phyloP scores from a whole-genome alignment of 2,329 filamentous ascomycete species.

The Botrytis deweyae region DNA sequence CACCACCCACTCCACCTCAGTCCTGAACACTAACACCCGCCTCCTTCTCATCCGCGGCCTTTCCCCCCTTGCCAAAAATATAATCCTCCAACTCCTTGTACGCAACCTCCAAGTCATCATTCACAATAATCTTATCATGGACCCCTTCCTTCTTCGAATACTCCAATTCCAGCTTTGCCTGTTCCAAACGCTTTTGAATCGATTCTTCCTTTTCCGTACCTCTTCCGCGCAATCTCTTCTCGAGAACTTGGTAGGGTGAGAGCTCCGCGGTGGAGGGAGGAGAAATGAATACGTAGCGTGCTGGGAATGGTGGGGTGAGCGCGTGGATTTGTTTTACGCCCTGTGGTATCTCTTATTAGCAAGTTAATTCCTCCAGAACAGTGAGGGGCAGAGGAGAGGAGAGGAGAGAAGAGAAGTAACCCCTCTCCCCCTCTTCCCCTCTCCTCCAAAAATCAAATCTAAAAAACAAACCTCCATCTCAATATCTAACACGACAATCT shows the following conservation, averaged over 20 bases:
- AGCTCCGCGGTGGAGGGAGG: constrained; percentile 58
- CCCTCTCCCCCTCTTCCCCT: too few species aligned
- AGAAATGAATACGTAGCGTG: constrained; percentile 81
- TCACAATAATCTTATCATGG: constrained; percentile 64
- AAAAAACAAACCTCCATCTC: constrained; percentile 75
- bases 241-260: constrained; percentile 59
- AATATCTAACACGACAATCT: constrained; percentile 84
- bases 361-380: background rate
- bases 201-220: constrained; percentile 77
- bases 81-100: constrained; percentile 54
- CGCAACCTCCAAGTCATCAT: constrained; percentile 61
- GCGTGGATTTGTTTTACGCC: constrained; percentile 86
- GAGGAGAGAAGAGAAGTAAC: background rate
- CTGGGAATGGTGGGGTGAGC: constrained; percentile 50
- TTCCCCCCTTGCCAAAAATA: constrained; percentile 41
- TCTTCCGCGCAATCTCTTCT: constrained; percentile 69
- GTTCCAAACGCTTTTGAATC: constrained; percentile 65
- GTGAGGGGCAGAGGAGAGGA: background rate
- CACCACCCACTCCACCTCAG: background rate
- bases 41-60: constrained; percentile 18
- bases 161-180: constrained; percentile 73
- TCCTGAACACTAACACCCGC: background rate
- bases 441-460: too few species aligned
- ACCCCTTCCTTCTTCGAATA: constrained; percentile 67
- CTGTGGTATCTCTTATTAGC: constrained; percentile 39